Percentiles rank a stretch among this genome's conserved stretches.
phyloP scores from a whole-genome alignment of 495 filamentous ascomycete species.

The Darksidea phi region DNA sequence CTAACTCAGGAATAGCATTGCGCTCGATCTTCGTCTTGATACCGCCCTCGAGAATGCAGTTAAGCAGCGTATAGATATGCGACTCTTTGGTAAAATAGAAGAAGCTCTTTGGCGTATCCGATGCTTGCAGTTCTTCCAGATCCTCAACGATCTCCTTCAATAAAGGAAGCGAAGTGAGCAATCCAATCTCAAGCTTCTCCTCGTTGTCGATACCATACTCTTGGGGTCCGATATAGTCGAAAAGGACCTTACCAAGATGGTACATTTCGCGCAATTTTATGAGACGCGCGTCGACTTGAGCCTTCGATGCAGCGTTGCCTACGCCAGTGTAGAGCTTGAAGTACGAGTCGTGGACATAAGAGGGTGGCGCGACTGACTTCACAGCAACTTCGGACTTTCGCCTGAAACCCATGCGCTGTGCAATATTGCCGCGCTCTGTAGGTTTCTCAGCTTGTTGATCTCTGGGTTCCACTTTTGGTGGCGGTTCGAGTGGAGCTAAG shows the following conservation, averaged over 20 bases:
- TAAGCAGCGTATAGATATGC: conserved; percentile 95
- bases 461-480: conserved; percentile 26
- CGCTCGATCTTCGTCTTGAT: conserved; percentile 89
- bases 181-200: conserved; percentile 96
- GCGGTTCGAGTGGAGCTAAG: conserved; percentile 3
- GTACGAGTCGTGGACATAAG: conserved; percentile 58
- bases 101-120: conserved; percentile 87
- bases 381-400: conserved; percentile 37
- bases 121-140: conserved; percentile 95
- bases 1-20: conserved; percentile 90
- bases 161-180: conserved; percentile 87
- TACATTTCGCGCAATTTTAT: conserved; percentile 89
- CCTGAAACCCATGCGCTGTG: conserved; percentile 45
- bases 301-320: conserved; percentile 58
- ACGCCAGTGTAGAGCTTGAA: conserved; percentile 83
- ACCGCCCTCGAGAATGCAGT: conserved; percentile 95
- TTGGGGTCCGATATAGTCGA: conserved; percentile 97
- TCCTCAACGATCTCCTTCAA: conserved; percentile 95
- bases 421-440: conserved; percentile 33
- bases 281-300: conserved; percentile 79
- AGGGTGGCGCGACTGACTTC: conserved; percentile 10
- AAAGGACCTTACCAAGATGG: conserved; percentile 86
- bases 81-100: conserved; percentile 99
- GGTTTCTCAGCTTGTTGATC: conserved; percentile 15
- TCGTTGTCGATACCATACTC: conserved; percentile 93